These are phyloP conservation scores for Candida dubliniensis DNA, from an alignment of 1,139 yeast genomes.

Conservation along the genomic window DNA sequence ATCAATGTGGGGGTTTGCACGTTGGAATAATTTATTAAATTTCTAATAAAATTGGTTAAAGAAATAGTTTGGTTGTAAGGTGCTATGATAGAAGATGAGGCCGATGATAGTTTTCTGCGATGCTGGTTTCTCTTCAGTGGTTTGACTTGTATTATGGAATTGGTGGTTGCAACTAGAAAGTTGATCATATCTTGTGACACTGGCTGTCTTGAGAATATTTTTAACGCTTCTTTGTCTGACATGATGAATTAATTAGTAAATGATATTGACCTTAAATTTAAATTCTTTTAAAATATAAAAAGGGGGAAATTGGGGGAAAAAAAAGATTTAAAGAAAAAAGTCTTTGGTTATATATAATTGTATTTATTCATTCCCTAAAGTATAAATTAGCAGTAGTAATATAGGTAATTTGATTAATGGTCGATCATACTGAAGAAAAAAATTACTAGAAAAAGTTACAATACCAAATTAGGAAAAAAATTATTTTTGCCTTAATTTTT, in stretches of 20 bases:
- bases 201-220: constrained; percentile 71
- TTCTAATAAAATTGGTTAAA: constrained; percentile 65
- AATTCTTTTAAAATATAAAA: neutral
- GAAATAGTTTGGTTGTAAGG: constrained; percentile 21
- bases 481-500: neutral
- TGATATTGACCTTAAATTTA: neutral
- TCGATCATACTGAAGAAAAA: neutral
- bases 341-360: neutral
- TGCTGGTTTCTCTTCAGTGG: constrained; percentile 18
- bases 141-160: constrained; percentile 68
- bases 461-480: constrained; percentile 12
- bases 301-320: neutral
- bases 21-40: constrained; percentile 73
- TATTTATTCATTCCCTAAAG: neutral
- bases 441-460: constrained; percentile 12
- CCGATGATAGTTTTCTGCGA: constrained; percentile 6
- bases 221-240: constrained; percentile 63
- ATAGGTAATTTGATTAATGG: no score
- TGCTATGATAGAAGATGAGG: constrained; percentile 8
- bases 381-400: no score
- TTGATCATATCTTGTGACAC: constrained; percentile 78
- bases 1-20: constrained; percentile 94
- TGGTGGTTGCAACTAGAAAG: constrained; percentile 77
- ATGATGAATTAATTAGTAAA: constrained; percentile 16
- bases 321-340: neutral